phyloP scores from a whole-genome alignment of 2,329 filamentous ascomycete genomes.

The Rhinocladiella similis region DNA sequence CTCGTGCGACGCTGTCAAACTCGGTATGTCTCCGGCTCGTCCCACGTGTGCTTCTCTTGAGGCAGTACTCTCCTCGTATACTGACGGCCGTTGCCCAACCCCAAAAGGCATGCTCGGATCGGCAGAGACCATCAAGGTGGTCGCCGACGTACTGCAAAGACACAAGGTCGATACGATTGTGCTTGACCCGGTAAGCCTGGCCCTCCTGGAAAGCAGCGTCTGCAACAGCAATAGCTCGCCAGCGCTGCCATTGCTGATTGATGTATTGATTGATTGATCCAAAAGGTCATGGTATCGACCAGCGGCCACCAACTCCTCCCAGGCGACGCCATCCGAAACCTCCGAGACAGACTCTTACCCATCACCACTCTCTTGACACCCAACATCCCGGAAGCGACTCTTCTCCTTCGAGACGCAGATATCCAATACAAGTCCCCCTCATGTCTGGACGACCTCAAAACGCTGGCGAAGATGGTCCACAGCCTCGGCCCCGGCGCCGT shows the following conservation, averaged over 20 bases:
- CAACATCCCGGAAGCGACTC: constrained; percentile 49
- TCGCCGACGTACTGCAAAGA: constrained; percentile 65
- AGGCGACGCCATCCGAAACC: constrained; percentile 40
- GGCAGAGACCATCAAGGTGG: constrained; percentile 65
- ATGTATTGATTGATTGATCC: background rate
- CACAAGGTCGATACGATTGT: constrained; percentile 52
- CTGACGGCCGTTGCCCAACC: no score
- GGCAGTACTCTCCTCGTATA: no score
- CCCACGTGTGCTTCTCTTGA: no score
- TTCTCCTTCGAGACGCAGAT: constrained; percentile 46
- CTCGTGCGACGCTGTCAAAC: constrained; percentile 85
- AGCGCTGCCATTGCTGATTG: no score
- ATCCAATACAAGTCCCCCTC: constrained; percentile 24
- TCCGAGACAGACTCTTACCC: constrained; percentile 44
- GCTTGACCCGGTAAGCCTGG: constrained; percentile 73
- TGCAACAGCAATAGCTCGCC: no score
- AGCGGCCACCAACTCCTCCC: constrained; percentile 50
- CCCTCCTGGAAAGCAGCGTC: no score
- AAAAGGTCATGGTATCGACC: constrained; percentile 77
- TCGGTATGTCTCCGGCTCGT: constrained; percentile 59
- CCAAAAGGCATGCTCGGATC: constrained; percentile 81
- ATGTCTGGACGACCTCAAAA: constrained; percentile 65
- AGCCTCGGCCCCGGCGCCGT: constrained; percentile 74
- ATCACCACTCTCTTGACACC: constrained; percentile 49
- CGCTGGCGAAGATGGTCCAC: constrained; percentile 66